Percentiles rank a stretch among this genome's conserved stretches.
These are phyloP conservation scores for Uronychia binucleata DNA, from an alignment of 73 alveolate genomes.

Conservation along the genomic window DNA sequence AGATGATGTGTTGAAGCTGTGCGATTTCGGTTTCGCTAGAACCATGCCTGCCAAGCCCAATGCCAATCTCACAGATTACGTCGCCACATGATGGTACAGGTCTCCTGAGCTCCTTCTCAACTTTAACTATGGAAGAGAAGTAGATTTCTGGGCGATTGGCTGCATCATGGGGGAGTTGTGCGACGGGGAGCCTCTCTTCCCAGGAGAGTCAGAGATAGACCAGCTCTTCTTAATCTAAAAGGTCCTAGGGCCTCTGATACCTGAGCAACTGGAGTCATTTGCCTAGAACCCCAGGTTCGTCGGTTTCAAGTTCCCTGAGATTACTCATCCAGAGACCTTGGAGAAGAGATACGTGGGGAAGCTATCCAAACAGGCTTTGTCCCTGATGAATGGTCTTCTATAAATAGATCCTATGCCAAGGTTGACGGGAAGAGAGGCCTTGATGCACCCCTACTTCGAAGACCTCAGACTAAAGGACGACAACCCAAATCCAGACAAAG, in stretches of 20 bases:
- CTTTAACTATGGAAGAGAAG: constrained; percentile 84
- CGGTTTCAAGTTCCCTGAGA: constrained; percentile 84
- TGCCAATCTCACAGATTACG: constrained; percentile 74
- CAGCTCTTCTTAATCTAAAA: constrained; percentile 65
- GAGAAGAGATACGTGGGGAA: constrained; percentile 92
- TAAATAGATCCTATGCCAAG: constrained; percentile 87
- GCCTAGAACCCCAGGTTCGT: constrained; percentile 74
- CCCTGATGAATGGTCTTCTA: constrained; percentile 80
- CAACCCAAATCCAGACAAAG: too few species aligned
- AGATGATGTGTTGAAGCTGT: constrained; percentile 65
- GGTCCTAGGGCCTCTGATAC: constrained; percentile 85
- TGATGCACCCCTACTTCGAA: constrained; percentile 80
- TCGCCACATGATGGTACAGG: constrained; percentile 86
- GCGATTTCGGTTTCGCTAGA: constrained; percentile 92
- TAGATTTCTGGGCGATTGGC: constrained; percentile 95
- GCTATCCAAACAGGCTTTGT: constrained; percentile 75
- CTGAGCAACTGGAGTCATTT: constrained; percentile 81
- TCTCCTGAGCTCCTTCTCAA: constrained; percentile 85
- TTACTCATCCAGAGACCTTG: constrained; percentile 89
- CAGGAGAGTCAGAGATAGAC: constrained; percentile 88
- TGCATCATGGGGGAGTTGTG: constrained; percentile 91
- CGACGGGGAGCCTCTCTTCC: constrained; percentile 89
- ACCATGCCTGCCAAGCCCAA: constrained; percentile 41
- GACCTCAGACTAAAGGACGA: too few species aligned
- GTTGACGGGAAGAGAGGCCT: constrained; percentile 83